Conservation (phyloP, 805 yeast species). For the Candida gorgasii region DNA sequence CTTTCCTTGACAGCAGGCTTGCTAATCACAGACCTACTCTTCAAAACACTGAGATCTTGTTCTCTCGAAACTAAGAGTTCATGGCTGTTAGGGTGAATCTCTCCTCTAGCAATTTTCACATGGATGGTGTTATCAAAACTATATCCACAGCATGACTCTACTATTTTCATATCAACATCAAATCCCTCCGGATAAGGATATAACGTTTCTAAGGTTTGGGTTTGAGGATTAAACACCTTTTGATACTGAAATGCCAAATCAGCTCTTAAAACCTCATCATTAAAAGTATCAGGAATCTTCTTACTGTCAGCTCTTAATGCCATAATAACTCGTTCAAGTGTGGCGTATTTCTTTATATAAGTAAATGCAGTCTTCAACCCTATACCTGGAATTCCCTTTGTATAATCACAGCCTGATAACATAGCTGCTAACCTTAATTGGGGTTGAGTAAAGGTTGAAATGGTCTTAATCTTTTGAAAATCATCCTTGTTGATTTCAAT, state of each 20-base stretch:
- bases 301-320: slow-evolving; percentile 64
- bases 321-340: slow-evolving; percentile 56
- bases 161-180: slow-evolving; percentile 42
- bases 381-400: slow-evolving; percentile 77
- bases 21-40: slow-evolving; percentile 18
- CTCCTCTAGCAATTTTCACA: slow-evolving; percentile 59
- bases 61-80: slow-evolving; percentile 50
- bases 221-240: slow-evolving; percentile 75
- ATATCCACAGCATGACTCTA: slow-evolving; percentile 48
- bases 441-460: slow-evolving; percentile 51
- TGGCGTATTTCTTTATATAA: slow-evolving; percentile 51
- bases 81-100: slow-evolving; percentile 64
- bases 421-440: slow-evolving; percentile 79
- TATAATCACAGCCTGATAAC: slow-evolving; percentile 95
- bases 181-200: slow-evolving; percentile 52
- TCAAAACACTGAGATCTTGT: slow-evolving; percentile 25
- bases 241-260: slow-evolving; percentile 79
- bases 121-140: slow-evolving; percentile 48
- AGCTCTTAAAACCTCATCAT: slow-evolving; percentile 64
- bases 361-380: slow-evolving; percentile 78
- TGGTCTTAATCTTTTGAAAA: slow-evolving; percentile 50
- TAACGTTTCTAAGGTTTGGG: slow-evolving; percentile 52
- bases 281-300: slow-evolving; percentile 57
- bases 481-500: slow-evolving; percentile 63
- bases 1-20: slow-evolving; percentile 1